Conservation (phyloP, 2,329 filamentous ascomycete species). For the Alternaria conjuncta region DNA sequence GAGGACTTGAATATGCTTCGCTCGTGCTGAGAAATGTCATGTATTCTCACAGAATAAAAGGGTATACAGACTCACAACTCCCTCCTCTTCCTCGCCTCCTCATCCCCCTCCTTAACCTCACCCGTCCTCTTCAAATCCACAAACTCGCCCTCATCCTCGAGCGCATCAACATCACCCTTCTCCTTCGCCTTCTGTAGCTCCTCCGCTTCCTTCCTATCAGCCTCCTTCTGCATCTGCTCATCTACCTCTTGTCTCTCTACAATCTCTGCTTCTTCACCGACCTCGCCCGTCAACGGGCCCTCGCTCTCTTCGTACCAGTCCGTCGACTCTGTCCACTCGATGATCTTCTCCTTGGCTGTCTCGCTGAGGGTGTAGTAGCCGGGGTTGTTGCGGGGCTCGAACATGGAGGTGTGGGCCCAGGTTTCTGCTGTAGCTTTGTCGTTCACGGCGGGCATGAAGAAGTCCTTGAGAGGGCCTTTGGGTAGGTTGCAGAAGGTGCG, state of each 20-base stretch:
- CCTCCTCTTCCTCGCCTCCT: conserved; percentile 18
- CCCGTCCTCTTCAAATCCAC: conserved; percentile 21
- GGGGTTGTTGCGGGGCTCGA: conserved; percentile 73
- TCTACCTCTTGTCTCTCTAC: conserved; percentile 34
- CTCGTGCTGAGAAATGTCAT: not conserved
- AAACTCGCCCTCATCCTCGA: conserved; percentile 19
- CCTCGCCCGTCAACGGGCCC: conserved; percentile 29
- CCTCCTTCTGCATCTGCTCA: conserved; percentile 29
- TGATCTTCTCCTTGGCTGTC: conserved; percentile 69
- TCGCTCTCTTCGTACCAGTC: conserved; percentile 67
- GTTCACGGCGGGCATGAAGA: conserved; percentile 65
- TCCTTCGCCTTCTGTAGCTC: not conserved
- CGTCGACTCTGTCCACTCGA: conserved; percentile 67
- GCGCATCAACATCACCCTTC: conserved; percentile 2
- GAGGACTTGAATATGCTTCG: not conserved
- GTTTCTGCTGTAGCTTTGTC: conserved; percentile 80
- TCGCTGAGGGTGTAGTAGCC: conserved; percentile 72
- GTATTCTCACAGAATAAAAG: not conserved
- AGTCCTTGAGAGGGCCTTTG: conserved; percentile 41
- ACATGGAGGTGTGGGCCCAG: conserved; percentile 81
- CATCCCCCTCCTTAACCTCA: conserved; percentile 11
- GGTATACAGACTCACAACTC: conserved; percentile 15
- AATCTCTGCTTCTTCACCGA: conserved; percentile 43
- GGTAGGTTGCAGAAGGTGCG: conserved; percentile 83
- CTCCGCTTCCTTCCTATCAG: conserved; percentile 15